Evolutionary conservation across 768 basidiomycete species (phyloP).

Genomic region (Naganishia antarctica): DNA sequence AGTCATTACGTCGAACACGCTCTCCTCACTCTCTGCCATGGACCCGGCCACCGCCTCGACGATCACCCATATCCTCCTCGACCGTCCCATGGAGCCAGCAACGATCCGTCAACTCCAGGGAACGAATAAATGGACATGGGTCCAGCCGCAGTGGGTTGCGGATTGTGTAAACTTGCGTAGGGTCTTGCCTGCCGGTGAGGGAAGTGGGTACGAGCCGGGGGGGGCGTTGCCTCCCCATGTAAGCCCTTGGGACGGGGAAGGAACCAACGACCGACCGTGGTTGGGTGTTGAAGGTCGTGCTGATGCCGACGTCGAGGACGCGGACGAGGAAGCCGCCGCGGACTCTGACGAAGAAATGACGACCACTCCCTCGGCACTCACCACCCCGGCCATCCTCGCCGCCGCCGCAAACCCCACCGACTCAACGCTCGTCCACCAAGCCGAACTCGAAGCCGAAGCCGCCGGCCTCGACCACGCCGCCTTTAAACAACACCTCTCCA

Average conservation of each 20-base stretch:
- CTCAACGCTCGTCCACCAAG: slow-evolving; percentile 68
- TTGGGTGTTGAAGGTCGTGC: slow-evolving; percentile 58
- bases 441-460: slow-evolving; percentile 86
- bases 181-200: slow-evolving; percentile 62
- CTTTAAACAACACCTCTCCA: slow-evolving; percentile 71
- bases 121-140: slow-evolving; percentile 68
- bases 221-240: slow-evolving; percentile 85
- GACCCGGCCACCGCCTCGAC: slow-evolving; percentile 59
- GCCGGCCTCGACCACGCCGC: slow-evolving; percentile 72
- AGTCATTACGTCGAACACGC: slow-evolving; percentile 61
- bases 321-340: slow-evolving; percentile 46
- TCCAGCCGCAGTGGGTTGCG: slow-evolving; percentile 97
- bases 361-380: slow-evolving; percentile 35
- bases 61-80: slow-evolving; percentile 93
- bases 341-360: slow-evolving; percentile 48
- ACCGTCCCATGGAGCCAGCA: slow-evolving; percentile 62
- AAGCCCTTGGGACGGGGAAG: slow-evolving; percentile 83
- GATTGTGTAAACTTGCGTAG: slow-evolving; percentile 88
- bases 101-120: slow-evolving; percentile 59
- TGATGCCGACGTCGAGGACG: slow-evolving; percentile 46
- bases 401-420: slow-evolving; percentile 55
- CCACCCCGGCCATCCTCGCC: slow-evolving; percentile 50
- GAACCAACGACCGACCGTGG: slow-evolving; percentile 50
- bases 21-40: slow-evolving; percentile 52
- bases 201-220: slow-evolving; percentile 76